Evolutionary conservation across 345 rosid species (phyloP).

Genomic region (Turritis glabra): DNA sequence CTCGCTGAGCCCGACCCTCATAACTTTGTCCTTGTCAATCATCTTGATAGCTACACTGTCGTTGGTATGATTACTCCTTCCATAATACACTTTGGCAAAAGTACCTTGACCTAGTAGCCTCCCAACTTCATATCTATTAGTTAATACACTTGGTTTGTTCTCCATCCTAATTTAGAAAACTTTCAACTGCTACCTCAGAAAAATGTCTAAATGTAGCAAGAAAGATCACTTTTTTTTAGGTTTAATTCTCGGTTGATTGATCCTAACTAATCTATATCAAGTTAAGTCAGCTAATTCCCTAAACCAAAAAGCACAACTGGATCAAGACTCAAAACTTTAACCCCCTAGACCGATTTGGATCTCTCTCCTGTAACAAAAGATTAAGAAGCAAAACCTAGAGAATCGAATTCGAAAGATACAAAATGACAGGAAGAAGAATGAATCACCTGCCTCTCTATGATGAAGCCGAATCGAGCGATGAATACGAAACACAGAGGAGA

Average conservation of each 20-base stretch:
- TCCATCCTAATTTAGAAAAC: slow-evolving; percentile 53
- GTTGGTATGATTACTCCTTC: slow-evolving; percentile 50
- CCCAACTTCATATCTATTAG: slow-evolving; percentile 67
- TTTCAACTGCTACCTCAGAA: background rate
- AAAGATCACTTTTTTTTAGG: background rate
- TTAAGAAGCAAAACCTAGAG: background rate
- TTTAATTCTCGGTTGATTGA: background rate
- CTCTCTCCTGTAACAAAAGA: background rate
- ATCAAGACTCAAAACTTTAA: background rate
- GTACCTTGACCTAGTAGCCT: slow-evolving; percentile 78
- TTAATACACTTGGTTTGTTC: slow-evolving; percentile 68
- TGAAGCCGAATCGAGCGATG: background rate
- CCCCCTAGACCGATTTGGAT: background rate
- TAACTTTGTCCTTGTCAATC: slow-evolving; percentile 70
- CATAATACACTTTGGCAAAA: slow-evolving; percentile 78
- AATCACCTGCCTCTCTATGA: background rate
- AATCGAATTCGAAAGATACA: background rate
- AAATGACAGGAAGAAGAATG: slow-evolving; percentile 8
- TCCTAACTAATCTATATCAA: background rate
- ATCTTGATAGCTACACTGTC: slow-evolving; percentile 74
- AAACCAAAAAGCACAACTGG: background rate
- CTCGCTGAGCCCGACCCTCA: slow-evolving; percentile 55
- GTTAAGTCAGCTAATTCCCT: background rate
- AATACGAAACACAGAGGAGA: background rate
- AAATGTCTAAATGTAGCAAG: background rate